These are phyloP conservation scores for Quercus gilva DNA, from an alignment of 306 rosid species.

Conservation along the genomic window DNA sequence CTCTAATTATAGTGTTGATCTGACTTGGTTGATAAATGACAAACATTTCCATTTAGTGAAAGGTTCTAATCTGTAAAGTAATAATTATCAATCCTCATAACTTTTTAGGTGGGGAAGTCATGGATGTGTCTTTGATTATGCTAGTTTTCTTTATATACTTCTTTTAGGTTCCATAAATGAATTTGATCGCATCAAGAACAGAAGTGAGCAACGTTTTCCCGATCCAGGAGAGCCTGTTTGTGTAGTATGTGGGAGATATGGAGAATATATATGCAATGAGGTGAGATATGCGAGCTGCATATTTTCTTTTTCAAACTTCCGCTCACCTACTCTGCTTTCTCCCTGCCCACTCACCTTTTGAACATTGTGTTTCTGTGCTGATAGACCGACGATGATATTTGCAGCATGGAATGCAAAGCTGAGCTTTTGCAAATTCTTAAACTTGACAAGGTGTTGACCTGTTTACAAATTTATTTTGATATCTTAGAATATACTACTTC, in stretches of 20 bases:
- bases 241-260: conserved; percentile 78
- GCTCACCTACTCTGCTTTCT: neutral
- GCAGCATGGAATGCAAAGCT: conserved; percentile 87
- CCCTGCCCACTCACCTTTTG: conserved; percentile 1
- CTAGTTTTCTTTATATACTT: neutral
- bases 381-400: conserved; percentile 79
- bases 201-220: conserved; percentile 71
- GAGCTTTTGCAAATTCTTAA: conserved; percentile 58
- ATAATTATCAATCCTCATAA: conserved; percentile 12
- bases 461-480: neutral
- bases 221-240: conserved; percentile 76
- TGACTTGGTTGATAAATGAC: neutral
- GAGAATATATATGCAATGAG: conserved; percentile 84
- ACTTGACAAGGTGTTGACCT: conserved; percentile 39
- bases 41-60: neutral
- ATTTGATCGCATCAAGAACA: conserved; percentile 47
- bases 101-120: neutral
- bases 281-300: conserved; percentile 32
- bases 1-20: neutral
- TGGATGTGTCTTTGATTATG: neutral
- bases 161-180: conserved; percentile 35
- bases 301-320: neutral
- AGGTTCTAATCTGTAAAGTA: neutral
- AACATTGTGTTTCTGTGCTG: conserved; percentile 26
- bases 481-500: conserved; percentile 4